phyloP scores from a whole-genome alignment of 2,329 filamentous ascomycete genomes.

The Trichophyton equinum region DNA sequence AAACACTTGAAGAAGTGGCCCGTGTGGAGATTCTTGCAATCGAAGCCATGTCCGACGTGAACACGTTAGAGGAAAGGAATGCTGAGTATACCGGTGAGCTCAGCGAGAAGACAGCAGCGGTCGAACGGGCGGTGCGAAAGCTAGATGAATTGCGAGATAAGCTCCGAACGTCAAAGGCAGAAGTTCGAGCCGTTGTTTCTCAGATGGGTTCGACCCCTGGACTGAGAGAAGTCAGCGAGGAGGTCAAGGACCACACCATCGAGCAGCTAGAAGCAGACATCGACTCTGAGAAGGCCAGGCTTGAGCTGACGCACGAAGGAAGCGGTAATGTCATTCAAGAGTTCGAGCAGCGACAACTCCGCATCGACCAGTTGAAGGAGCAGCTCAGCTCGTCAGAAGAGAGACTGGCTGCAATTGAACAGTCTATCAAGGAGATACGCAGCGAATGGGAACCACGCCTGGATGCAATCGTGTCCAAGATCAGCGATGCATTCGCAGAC shows the following conservation, averaged over 20 bases:
- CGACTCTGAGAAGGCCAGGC: conserved; percentile 56
- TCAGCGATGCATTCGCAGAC: conserved; percentile 81
- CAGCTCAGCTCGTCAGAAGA: conserved; percentile 45
- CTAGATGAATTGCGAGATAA: conserved; percentile 6
- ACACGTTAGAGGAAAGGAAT: conserved; percentile 56
- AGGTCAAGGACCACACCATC: conserved; percentile 36
- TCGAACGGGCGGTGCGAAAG: conserved; percentile 20
- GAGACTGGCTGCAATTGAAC: conserved; percentile 44
- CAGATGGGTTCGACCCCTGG: conserved; percentile 16
- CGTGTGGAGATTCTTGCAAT: conserved; percentile 58
- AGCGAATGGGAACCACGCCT: conserved; percentile 71
- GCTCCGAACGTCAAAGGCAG: conserved; percentile 12
- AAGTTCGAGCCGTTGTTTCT: conserved; percentile 9
- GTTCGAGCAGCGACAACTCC: conserved; percentile 57
- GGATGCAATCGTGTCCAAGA: conserved; percentile 62
- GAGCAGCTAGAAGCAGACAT: conserved; percentile 63
- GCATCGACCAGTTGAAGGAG: conserved; percentile 54
- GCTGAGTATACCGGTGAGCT: conserved; percentile 41
- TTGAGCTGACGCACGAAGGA: conserved; percentile 68
- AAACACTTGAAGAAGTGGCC: conserved; percentile 50
- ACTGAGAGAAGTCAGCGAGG: conserved; percentile 1
- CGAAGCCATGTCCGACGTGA: conserved; percentile 72
- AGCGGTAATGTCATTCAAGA: conserved; percentile 64
- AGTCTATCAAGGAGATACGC: conserved; percentile 53
- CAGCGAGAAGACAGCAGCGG: conserved; percentile 20